A percentile compares a stretch with the other conserved stretches of the same genome.
Evolutionary conservation across 441 rosid genomes (phyloP).

Genomic region (Sinapis alba): DNA sequence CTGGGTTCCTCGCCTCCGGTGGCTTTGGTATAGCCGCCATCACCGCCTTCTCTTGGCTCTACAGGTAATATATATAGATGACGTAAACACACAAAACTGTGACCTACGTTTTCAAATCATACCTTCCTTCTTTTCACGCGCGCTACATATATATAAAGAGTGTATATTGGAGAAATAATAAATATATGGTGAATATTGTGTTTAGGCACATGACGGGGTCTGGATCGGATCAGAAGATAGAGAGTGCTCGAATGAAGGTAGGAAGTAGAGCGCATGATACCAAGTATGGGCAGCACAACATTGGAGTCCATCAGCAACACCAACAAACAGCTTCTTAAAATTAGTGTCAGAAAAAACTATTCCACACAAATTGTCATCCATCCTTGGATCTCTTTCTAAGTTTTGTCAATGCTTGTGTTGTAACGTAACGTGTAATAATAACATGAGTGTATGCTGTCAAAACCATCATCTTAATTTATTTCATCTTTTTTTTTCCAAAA

Average conservation of each 20-base stretch:
- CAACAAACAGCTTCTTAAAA: conserved; percentile 15
- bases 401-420: conserved; percentile 4
- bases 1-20: conserved; percentile 68
- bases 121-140: not conserved
- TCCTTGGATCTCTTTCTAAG: not conserved
- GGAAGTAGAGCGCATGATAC: conserved; percentile 62
- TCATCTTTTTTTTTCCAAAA: not conserved
- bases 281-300: conserved; percentile 50
- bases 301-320: conserved; percentile 48
- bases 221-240: conserved; percentile 59
- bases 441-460: conserved; percentile 9
- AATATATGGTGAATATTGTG: not conserved
- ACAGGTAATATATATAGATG: conserved; percentile 45
- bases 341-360: not conserved
- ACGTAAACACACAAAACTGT: not conserved
- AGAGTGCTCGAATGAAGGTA: conserved; percentile 63
- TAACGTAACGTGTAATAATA: conserved; percentile 2
- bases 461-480: not conserved
- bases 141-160: not conserved
- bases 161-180: not conserved
- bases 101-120: not conserved
- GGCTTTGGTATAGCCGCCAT: conserved; percentile 71
- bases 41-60: conserved; percentile 76
- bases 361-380: conserved; percentile 9
- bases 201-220: conserved; percentile 64